phyloP scores from a whole-genome alignment of 2,329 filamentous ascomycete species.

The Purpureocillium takamizusanense region DNA sequence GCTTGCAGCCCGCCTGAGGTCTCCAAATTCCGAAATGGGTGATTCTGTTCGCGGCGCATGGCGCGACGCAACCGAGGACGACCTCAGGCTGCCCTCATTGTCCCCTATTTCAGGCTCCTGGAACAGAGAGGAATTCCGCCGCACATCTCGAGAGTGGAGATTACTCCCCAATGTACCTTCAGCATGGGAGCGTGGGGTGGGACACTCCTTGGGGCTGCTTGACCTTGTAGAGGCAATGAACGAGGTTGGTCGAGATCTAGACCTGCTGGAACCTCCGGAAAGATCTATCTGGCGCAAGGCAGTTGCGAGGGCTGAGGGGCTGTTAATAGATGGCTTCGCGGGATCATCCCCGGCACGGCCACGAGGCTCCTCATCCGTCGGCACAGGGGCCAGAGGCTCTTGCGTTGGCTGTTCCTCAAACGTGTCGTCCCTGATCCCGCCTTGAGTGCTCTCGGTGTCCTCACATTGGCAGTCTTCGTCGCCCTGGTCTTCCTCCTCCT shows the following conservation, averaged over 20 bases:
- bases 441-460: slow-evolving; percentile 3
- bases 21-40: slow-evolving; percentile 76
- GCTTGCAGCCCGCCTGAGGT: slow-evolving; percentile 66
- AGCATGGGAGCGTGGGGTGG: slow-evolving; percentile 79
- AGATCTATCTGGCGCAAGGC: slow-evolving; percentile 37
- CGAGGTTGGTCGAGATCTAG: slow-evolving; percentile 41
- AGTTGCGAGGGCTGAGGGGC: slow-evolving; percentile 44
- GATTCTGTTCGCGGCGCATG: slow-evolving; percentile 71
- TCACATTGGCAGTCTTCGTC: slow-evolving; percentile 10
- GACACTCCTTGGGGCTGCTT: slow-evolving; percentile 82
- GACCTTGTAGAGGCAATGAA: slow-evolving; percentile 68
- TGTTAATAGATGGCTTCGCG: slow-evolving; percentile 15
- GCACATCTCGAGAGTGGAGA: slow-evolving; percentile 52
- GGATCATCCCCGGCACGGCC: slow-evolving; percentile 7
- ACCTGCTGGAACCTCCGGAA: slow-evolving; percentile 15
- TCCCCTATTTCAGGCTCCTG: slow-evolving; percentile 77
- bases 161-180: slow-evolving; percentile 44
- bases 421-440: slow-evolving; percentile 1
- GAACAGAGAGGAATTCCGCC: slow-evolving; percentile 63
- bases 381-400: no score
- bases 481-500: slow-evolving; percentile 39
- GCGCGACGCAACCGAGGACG: slow-evolving; percentile 64
- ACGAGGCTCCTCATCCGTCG: slow-evolving; percentile 5
- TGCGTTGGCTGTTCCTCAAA: not conserved
- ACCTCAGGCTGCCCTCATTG: slow-evolving; percentile 82